phyloP scores from a whole-genome alignment of 257 asterid species.

The Apocynum venetum region DNA sequence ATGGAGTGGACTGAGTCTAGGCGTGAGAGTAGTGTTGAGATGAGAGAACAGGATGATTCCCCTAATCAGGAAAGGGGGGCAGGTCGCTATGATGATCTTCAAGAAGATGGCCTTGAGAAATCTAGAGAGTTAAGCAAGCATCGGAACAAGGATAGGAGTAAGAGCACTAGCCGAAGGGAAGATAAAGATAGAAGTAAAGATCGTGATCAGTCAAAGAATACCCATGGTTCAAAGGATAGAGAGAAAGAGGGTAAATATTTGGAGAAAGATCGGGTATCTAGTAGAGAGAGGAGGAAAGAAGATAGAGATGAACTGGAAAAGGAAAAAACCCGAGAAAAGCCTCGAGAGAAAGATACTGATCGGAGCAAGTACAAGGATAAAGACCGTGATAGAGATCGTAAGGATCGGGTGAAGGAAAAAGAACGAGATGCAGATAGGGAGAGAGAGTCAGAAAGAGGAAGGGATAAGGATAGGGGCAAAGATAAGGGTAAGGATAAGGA shows the following conservation, averaged over 20 bases:
- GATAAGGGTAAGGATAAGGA: constrained; percentile 50
- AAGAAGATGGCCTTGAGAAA: constrained; percentile 45
- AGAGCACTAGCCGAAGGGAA: constrained; percentile 51
- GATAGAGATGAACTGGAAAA: constrained; percentile 60
- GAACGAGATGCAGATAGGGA: constrained; percentile 28
- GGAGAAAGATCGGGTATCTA: constrained; percentile 39
- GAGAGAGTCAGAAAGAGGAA: constrained; percentile 48
- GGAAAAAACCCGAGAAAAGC: constrained; percentile 48
- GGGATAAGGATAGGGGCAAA: constrained; percentile 49
- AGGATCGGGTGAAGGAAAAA: constrained; percentile 53
- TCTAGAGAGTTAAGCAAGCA: constrained; percentile 47
- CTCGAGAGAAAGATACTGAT: constrained; percentile 52
- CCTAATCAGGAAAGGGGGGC: constrained; percentile 55
- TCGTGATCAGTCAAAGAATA: constrained; percentile 47
- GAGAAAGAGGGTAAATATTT: constrained; percentile 47
- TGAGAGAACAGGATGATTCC: constrained; percentile 44
- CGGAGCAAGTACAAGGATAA: constrained; percentile 59
- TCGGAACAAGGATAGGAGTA: constrained; percentile 59
- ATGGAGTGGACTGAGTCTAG: constrained; percentile 12
- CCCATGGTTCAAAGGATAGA: constrained; percentile 40
- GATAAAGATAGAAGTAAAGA: constrained; percentile 71
- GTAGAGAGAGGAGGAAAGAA: constrained; percentile 67
- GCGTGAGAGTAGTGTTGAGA: constrained; percentile 49
- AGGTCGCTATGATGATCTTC: constrained; percentile 46
- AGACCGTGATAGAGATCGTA: constrained; percentile 56